phyloP scores from a whole-genome alignment of 2,329 filamentous ascomycete species.

The Alternaria brassicae region DNA sequence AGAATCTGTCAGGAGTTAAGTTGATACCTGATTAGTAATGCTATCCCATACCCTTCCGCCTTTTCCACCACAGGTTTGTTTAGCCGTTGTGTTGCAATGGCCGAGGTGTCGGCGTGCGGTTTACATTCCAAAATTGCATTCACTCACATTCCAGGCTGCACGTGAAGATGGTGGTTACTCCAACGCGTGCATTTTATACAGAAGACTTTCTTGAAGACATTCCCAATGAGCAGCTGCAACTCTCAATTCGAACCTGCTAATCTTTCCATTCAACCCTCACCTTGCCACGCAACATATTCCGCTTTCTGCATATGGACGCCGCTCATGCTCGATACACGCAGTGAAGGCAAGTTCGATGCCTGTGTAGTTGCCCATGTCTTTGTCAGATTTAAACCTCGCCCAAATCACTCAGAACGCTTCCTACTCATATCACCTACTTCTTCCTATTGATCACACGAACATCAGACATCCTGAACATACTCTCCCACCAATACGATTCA shows the following conservation, averaged over 20 bases:
- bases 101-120: neutral
- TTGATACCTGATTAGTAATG: too few species aligned
- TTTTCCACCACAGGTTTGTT: too few species aligned
- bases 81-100: too few species aligned
- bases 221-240: neutral
- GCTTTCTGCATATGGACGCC: neutral
- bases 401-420: neutral
- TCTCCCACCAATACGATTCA: neutral
- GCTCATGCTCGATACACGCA: neutral
- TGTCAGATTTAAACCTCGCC: neutral
- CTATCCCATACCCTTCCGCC: too few species aligned
- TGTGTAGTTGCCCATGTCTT: neutral
- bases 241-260: neutral
- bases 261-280: neutral
- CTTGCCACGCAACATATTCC: neutral
- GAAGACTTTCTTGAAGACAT: neutral
- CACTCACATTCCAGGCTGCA: neutral
- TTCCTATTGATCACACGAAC: neutral
- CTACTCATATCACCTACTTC: neutral
- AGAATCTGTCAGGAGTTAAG: too few species aligned
- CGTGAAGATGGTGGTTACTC: neutral
- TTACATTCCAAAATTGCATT: neutral
- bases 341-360: neutral
- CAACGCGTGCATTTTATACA: neutral
- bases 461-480: too few species aligned